These are phyloP conservation scores for Xylaria multiplex DNA, from an alignment of 2,329 filamentous ascomycete species.

Conservation along the genomic window DNA sequence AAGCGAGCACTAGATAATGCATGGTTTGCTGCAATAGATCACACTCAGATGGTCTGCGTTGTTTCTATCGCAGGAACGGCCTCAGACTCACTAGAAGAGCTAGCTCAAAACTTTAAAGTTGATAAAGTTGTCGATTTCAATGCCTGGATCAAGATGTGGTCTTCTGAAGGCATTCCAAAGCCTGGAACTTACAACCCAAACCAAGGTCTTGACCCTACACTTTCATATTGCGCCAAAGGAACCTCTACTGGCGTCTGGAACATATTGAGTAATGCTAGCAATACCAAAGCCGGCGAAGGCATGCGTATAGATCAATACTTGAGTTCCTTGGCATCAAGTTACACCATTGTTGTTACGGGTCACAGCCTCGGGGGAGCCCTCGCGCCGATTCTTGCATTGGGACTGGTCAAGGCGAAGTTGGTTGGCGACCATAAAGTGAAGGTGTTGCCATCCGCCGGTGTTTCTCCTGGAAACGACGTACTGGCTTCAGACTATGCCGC, in stretches of 20 bases:
- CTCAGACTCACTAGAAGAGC: background rate
- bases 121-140: constrained; percentile 13
- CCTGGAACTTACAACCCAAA: background rate
- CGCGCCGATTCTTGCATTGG: constrained; percentile 3
- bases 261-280: constrained; percentile 16
- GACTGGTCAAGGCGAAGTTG: constrained; percentile 4
- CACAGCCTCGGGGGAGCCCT: constrained; percentile 24
- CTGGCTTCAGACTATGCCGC: constrained; percentile 1
- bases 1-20: constrained; percentile 12
- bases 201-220: background rate
- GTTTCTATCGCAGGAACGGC: constrained; percentile 23
- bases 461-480: constrained; percentile 6
- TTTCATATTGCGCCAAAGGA: constrained; percentile 15
- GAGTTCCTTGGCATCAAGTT: constrained; percentile 7
- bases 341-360: constrained; percentile 16
- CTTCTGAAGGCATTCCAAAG: constrained; percentile 2
- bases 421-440: background rate
- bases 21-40: constrained; percentile 21
- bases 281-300: background rate
- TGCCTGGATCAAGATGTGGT: constrained; percentile 11
- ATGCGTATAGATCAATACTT: constrained; percentile 23
- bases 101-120: constrained; percentile 10
- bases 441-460: constrained; percentile 17
- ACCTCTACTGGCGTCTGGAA: constrained; percentile 15
- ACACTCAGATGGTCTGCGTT: constrained; percentile 16